phyloP scores from a whole-genome alignment of 345 rosid genomes.

The Eucalyptus camaldulensis region DNA sequence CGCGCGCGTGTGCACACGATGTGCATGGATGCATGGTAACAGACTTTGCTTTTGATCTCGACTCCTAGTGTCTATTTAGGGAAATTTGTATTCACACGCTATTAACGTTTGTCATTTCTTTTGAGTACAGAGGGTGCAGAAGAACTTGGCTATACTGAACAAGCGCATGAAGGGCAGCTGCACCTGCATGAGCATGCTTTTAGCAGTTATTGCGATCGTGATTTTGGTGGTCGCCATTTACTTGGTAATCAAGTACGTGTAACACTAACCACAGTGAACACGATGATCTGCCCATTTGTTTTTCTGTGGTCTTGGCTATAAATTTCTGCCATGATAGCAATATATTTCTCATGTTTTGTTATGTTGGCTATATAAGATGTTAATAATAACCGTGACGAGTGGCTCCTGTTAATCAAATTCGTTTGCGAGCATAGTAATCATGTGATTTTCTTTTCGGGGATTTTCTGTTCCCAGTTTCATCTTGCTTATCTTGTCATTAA shows the following conservation, averaged over 20 bases:
- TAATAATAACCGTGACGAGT: not conserved
- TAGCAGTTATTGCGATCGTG: conserved; percentile 19
- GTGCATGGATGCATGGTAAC: not conserved
- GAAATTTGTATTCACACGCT: not conserved
- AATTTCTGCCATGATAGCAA: not conserved
- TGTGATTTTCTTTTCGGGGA: not conserved
- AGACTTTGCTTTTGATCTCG: not conserved
- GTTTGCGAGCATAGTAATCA: not conserved
- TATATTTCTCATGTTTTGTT: not conserved
- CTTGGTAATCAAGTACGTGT: conserved; percentile 17
- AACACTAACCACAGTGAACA: not conserved
- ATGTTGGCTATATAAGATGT: not conserved
- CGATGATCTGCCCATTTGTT: not conserved
- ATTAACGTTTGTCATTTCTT: not conserved
- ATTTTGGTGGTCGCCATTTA: conserved; percentile 14
- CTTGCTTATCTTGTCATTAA: not conserved
- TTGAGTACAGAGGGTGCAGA: conserved; percentile 24
- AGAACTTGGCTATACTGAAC: conserved; percentile 22
- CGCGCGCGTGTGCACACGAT: rapidly evolving
- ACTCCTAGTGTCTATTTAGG: not conserved
- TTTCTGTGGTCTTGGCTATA: not conserved
- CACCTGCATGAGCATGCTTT: conserved; percentile 20
- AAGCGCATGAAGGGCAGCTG: conserved; percentile 27
- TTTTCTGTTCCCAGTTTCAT: not conserved
- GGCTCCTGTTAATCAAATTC: not conserved